Percentiles rank a stretch among this genome's conserved stretches.
Conservation (phyloP, 306 rosid species). For the Alnus glutinosa region DNA sequence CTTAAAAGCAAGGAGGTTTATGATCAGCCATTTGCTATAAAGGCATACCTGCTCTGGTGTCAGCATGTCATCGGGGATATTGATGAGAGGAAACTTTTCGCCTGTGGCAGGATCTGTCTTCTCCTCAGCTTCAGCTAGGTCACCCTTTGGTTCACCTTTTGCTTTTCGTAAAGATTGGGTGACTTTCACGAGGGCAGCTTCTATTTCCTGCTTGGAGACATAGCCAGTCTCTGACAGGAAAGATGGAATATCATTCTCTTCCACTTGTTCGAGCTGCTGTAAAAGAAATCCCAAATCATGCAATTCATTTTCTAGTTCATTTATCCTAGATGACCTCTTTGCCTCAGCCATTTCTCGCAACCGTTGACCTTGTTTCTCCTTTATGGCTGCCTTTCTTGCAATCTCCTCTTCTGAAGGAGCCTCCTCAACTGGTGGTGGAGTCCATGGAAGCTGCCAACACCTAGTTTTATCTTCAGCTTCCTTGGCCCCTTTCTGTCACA, state of each 20-base stretch:
- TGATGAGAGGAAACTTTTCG: conserved; percentile 74
- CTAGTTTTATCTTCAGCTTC: conserved; percentile 89
- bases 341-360: conserved; percentile 99
- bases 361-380: conserved; percentile 92
- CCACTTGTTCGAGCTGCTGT: conserved; percentile 79
- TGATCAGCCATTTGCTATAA: conserved; percentile 26
- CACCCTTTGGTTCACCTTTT: conserved; percentile 83
- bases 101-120: conserved; percentile 47
- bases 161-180: conserved; percentile 79
- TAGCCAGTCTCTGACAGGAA: conserved; percentile 87
- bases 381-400: conserved; percentile 97
- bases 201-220: conserved; percentile 82
- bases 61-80: conserved; percentile 78
- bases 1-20: conserved; percentile 28
- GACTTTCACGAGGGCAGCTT: conserved; percentile 69
- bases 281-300: conserved; percentile 85
- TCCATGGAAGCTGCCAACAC: conserved; percentile 97
- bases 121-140: conserved; percentile 71
- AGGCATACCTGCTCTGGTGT: conserved; percentile 80
- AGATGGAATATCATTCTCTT: conserved; percentile 55
- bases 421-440: conserved; percentile 90
- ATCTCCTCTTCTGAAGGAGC: conserved; percentile 97
- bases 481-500: conserved; percentile 62
- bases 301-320: conserved; percentile 87
- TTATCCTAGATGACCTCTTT: conserved; percentile 81